A percentile compares a stretch with the other conserved stretches of the same genome.
phyloP scores from a whole-genome alignment of 257 asterid species.

The Galeopsis tetrahit region DNA sequence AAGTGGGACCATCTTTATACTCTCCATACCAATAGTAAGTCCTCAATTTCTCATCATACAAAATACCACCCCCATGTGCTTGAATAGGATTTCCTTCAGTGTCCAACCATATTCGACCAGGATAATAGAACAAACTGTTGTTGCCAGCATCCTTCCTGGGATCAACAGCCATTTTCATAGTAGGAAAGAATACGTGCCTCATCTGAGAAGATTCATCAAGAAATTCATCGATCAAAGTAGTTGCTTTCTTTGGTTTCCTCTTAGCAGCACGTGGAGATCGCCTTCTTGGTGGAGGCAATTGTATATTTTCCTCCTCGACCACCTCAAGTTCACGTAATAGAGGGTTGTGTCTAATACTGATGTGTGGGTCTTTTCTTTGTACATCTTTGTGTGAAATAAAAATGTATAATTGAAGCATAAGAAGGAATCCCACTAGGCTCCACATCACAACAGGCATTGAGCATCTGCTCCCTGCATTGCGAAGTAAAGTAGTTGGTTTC shows the following conservation, averaged over 20 bases:
- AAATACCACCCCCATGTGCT: constrained; percentile 97
- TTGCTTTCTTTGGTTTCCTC: constrained; percentile 70
- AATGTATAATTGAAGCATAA: constrained; percentile 66
- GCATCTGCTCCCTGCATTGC: constrained; percentile 89
- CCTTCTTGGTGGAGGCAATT: constrained; percentile 77
- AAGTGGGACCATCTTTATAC: constrained; percentile 96
- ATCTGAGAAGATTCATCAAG: constrained; percentile 86
- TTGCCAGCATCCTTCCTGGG: constrained; percentile 59
- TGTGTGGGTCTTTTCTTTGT: constrained; percentile 38
- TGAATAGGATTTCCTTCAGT: constrained; percentile 95
- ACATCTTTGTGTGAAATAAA: constrained; percentile 43
- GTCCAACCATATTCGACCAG: constrained; percentile 93
- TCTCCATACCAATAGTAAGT: constrained; percentile 98
- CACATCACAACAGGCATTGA: constrained; percentile 51
- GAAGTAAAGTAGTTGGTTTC: constrained; percentile 70
- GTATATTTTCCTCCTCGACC: constrained; percentile 86
- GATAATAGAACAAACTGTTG: constrained; percentile 63
- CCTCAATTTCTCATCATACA: constrained; percentile 68
- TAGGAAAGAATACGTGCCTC: constrained; percentile 85
- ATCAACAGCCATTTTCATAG: constrained; percentile 57
- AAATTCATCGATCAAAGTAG: constrained; percentile 81
- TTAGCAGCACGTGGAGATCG: constrained; percentile 92
- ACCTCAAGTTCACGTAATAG: constrained; percentile 67
- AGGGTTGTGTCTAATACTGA: constrained; percentile 38
- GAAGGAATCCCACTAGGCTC: constrained; percentile 68